Conservation (phyloP, 345 rosid species). For the Salix udensis region DNA sequence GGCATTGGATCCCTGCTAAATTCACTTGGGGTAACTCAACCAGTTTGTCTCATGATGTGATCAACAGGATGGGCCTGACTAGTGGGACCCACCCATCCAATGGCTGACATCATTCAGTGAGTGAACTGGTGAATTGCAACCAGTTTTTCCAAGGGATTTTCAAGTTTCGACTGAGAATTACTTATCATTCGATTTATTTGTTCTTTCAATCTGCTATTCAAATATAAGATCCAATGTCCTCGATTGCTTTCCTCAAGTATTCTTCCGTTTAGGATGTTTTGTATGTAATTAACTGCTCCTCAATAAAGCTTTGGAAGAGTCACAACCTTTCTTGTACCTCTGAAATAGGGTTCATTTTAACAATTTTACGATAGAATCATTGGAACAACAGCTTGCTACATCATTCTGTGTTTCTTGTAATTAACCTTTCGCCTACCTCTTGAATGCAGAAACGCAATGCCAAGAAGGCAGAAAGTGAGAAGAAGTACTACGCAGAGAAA, state of each 20-base stretch:
- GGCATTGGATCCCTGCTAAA: background rate
- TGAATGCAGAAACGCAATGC: conserved; percentile 55
- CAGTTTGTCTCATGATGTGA: too few species aligned
- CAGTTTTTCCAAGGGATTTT: background rate
- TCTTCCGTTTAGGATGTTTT: background rate
- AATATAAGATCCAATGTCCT: background rate
- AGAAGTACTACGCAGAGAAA: conserved; percentile 64
- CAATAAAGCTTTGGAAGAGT: too few species aligned
- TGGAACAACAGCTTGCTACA: background rate
- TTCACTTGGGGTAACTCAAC: background rate
- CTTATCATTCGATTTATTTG: background rate
- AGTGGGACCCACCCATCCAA: background rate
- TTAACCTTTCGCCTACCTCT: background rate
- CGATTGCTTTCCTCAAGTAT: background rate
- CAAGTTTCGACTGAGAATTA: background rate
- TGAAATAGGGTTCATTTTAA: background rate
- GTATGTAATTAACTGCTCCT: background rate
- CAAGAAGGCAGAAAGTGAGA: conserved; percentile 57
- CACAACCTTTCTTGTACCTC: background rate
- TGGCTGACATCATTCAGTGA: background rate
- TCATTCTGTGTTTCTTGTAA: background rate
- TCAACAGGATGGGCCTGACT: background rate
- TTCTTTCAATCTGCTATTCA: background rate
- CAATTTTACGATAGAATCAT: background rate
- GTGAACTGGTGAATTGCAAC: background rate